Base-by-base conservation (phyloP, 441 rosid genomes). In the Iberis amara region DNA sequence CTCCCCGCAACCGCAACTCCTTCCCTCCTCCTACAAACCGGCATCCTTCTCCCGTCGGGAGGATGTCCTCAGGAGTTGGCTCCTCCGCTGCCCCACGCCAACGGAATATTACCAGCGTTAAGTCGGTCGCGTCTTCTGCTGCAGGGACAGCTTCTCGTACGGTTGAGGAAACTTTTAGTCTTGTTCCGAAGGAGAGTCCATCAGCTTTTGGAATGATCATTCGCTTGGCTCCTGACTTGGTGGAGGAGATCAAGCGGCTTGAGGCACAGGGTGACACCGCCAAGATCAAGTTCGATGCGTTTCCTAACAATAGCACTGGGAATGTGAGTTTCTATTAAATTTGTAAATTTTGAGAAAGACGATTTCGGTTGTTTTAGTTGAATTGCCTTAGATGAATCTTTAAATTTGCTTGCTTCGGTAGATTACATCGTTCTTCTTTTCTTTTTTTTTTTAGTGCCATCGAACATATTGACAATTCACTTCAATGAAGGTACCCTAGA, bases 201-300 rank as follows among this genome's bases (percentile, higher is more conserved):
- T 66, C 63, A 38, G 85, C 82, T 37, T 92, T 89, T 42, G 85
- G 83, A 8, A 84, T 82, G 97, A 86, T 84, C 18, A 86, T 92
- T 48, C 66, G 84, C 63, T 57, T 92, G 57, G 75, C 80, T 12
- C 98, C 98, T 30, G 98, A 82, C 55, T 72, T 92, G 77, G 85
- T 88, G 47, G 94, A 92, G 28, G 96, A 92, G 88, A 88, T 92
- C 72, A 83, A 74, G 69, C 76, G 79, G 44, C 70, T 75, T 8
- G 96, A 92, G 62, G 81, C 79, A 13, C 91, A 80, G 60, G 91
- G 95, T 12, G 77, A 74, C 49, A 62, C 76, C 12, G 88, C 97
- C 4, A 76, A 73, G 83, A 86, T 92, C 74, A 89, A 89, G 70
- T 92, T 92, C 71, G 97, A 79, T 75, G 73, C 86, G 14, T 64